These are phyloP conservation scores for Backusella mclennaniae DNA, from an alignment of 192 early-diverging fungal species.

Conservation along the genomic window DNA sequence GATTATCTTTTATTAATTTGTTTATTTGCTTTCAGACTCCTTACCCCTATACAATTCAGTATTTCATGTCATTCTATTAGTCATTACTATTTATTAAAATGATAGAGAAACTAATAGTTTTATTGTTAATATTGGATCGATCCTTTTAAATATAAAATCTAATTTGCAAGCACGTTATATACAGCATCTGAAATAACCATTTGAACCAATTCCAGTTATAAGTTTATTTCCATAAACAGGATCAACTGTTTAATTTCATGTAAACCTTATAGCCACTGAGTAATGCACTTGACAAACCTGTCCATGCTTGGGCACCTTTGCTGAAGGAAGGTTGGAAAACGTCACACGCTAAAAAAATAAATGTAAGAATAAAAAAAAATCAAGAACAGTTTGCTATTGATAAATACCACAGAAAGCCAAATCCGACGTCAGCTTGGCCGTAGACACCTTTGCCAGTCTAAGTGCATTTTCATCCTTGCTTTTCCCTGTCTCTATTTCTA, in stretches of 20 bases:
- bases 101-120: no score
- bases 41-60: no score
- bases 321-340: conserved; percentile 45
- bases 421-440: conserved; percentile 66
- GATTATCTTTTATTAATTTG: no score
- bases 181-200: not conserved
- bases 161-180: no score
- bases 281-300: conserved; percentile 48
- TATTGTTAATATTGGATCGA: no score
- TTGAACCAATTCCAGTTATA: not conserved
- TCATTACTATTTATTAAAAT: no score
- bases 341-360: conserved; percentile 45
- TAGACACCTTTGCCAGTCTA: conserved; percentile 41
- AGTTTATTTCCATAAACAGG: not conserved
- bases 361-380: conserved; percentile 16
- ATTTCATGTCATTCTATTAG: no score
- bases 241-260: conserved; percentile 16
- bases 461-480: conserved; percentile 19
- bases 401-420: conserved; percentile 69
- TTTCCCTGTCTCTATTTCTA: not conserved
- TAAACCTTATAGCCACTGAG: conserved; percentile 51
- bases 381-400: conserved; percentile 16
- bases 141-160: no score
- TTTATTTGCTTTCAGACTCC: no score
- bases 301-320: conserved; percentile 48